phyloP scores from a whole-genome alignment of 2,329 filamentous ascomycete species.

The Dothideomycetes sp. region DNA sequence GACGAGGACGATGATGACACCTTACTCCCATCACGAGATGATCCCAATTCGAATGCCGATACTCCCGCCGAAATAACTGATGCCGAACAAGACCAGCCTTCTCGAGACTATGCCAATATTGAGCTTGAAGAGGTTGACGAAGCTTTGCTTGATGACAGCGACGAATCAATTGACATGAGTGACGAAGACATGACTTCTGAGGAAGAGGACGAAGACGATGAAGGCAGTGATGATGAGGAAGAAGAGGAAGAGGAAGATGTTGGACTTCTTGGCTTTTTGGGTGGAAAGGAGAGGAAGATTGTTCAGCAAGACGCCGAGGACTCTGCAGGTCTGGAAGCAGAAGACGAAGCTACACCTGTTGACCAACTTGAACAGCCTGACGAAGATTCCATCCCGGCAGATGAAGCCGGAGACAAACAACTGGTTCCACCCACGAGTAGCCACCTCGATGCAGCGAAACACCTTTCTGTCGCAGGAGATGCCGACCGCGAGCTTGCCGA shows the following conservation, averaged over 20 bases:
- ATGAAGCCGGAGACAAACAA: neutral
- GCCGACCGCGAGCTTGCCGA: neutral
- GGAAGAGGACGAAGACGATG: slow-evolving; percentile 20
- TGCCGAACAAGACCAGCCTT: slow-evolving; percentile 2
- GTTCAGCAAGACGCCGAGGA: slow-evolving; percentile 15
- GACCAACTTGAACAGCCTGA: slow-evolving; percentile 7
- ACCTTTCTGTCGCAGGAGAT: neutral
- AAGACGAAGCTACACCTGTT: slow-evolving; percentile 16
- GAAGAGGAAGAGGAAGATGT: slow-evolving; percentile 10
- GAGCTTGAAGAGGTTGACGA: slow-evolving; percentile 29
- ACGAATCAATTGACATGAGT: slow-evolving; percentile 28
- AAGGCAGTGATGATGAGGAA: slow-evolving; percentile 16
- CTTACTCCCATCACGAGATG: neutral
- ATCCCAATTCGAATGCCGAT: slow-evolving; percentile 3
- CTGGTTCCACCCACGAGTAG: neutral
- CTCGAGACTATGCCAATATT: slow-evolving; percentile 17
- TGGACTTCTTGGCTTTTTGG: slow-evolving; percentile 17
- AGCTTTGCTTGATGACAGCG: slow-evolving; percentile 27
- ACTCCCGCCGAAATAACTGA: slow-evolving; percentile 1
- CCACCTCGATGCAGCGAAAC: neutral
- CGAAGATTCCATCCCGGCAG: neutral
- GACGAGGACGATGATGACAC: slow-evolving; percentile 7
- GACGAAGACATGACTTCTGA: slow-evolving; percentile 24
- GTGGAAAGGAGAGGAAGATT: slow-evolving; percentile 13
- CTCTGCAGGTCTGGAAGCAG: slow-evolving; percentile 17